Evolutionary conservation across 106 monocot genomes (phyloP).

Genomic region (Apostasia ramifera): DNA sequence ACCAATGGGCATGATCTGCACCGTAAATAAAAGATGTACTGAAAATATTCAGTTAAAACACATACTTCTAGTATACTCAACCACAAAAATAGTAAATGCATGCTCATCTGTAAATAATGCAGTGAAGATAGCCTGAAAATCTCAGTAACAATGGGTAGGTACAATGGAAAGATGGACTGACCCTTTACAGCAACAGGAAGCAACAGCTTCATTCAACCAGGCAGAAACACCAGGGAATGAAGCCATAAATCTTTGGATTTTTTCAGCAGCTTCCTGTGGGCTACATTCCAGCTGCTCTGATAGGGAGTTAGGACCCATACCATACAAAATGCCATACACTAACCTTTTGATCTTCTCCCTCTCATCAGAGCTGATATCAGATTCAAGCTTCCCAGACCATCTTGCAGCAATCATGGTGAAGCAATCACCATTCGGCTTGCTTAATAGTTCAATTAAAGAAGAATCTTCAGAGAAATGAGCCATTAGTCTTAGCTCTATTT

Average conservation of each 20-base stretch:
- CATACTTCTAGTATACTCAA: too few relatives aligned
- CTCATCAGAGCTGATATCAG: conserved; percentile 47
- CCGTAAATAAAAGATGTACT: too few relatives aligned
- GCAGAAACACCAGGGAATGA: conserved; percentile 80
- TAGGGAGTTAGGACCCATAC: conserved; percentile 85
- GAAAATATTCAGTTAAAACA: too few relatives aligned
- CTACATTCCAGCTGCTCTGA: conserved; percentile 88
- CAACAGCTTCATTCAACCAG: conserved; percentile 80
- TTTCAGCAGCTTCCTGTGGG: conserved; percentile 55
- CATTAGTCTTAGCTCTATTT: conserved; percentile 91
- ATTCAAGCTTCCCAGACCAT: conserved; percentile 72
- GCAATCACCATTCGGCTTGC: conserved; percentile 89
- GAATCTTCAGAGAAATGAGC: conserved; percentile 87
- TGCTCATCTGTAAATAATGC: too few relatives aligned
- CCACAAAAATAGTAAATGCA: too few relatives aligned
- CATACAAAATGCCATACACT: conserved; percentile 95
- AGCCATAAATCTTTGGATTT: conserved; percentile 72
- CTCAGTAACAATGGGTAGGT: background rate
- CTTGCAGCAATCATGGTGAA: conserved; percentile 84
- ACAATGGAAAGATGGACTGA: conserved; percentile 16
- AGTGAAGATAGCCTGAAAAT: too few relatives aligned
- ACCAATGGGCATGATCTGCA: too few relatives aligned
- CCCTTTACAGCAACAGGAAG: conserved; percentile 76
- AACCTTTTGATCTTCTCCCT: conserved; percentile 87
- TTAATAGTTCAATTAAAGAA: conserved; percentile 72